A percentile compares a stretch with the other conserved stretches of the same genome.
phyloP scores from a whole-genome alignment of 129 eudicot genomes.

The Flaveria bidentis region DNA sequence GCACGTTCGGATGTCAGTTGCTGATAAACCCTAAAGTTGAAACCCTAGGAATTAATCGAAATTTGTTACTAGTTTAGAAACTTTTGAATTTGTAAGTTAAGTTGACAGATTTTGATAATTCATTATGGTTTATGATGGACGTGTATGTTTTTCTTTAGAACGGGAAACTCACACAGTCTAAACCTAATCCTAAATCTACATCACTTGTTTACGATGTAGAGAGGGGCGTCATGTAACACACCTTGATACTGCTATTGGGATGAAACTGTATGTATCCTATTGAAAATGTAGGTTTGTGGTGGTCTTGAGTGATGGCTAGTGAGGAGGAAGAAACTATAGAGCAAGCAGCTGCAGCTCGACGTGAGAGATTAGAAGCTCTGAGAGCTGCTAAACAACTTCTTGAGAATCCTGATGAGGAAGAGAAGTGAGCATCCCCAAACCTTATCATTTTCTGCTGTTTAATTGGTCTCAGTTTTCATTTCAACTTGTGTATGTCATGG shows the following conservation, averaged over 20 bases:
- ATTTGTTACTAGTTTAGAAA: background rate
- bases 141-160: too few relatives aligned
- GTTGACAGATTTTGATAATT: background rate
- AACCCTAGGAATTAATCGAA: constrained; percentile 21
- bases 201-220: too few relatives aligned
- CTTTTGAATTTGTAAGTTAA: background rate
- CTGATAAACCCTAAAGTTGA: constrained; percentile 27
- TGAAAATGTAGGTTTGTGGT: constrained; percentile 17
- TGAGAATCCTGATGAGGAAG: constrained; percentile 49
- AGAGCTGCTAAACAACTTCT: constrained; percentile 72
- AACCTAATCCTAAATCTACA: too few relatives aligned
- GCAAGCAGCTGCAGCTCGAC: constrained; percentile 72
- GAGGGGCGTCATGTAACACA: too few relatives aligned
- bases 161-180: too few relatives aligned
- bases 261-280: background rate
- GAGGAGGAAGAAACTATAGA: constrained; percentile 61
- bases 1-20: background rate
- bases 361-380: constrained; percentile 77
- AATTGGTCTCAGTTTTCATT: background rate
- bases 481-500: background rate
- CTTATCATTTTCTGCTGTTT: background rate
- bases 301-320: constrained; percentile 39
- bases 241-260: background rate
- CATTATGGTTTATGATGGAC: background rate
- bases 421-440: constrained; percentile 36